phyloP scores from a whole-genome alignment of 306 rosid species.

The Geum urbanum region DNA sequence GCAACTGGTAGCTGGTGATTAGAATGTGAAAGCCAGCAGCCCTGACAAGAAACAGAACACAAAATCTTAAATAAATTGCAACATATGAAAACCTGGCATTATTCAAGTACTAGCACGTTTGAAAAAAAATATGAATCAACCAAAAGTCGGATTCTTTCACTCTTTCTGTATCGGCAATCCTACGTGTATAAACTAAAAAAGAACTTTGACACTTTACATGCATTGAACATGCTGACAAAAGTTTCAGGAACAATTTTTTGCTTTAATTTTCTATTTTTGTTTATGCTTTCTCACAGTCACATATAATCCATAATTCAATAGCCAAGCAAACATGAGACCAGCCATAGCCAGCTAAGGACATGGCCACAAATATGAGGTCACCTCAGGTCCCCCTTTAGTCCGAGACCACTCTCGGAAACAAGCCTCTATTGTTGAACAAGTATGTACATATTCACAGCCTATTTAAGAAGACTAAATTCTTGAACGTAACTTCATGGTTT shows the following conservation, averaged over 20 bases:
- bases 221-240: neutral
- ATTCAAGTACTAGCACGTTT: neutral
- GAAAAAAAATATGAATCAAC: neutral
- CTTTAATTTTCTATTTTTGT: neutral
- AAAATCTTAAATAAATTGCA: neutral
- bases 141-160: neutral
- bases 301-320: neutral
- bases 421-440: neutral
- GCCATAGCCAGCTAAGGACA: neutral
- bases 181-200: neutral
- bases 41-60: slow-evolving; percentile 37
- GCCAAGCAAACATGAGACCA: slow-evolving; percentile 7
- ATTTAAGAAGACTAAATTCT: neutral
- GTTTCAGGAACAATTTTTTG: neutral
- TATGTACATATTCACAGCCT: no score
- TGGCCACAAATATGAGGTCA: neutral
- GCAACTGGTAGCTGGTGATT: slow-evolving; percentile 93
- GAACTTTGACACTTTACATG: neutral
- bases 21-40: slow-evolving; percentile 95
- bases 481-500: neutral
- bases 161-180: neutral
- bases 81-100: neutral
- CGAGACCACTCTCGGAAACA: neutral
- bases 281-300: neutral
- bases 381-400: neutral